These are phyloP conservation scores for Aspergillus sp. DNA, from an alignment of 2,329 filamentous ascomycete species.

Conservation along the genomic window DNA sequence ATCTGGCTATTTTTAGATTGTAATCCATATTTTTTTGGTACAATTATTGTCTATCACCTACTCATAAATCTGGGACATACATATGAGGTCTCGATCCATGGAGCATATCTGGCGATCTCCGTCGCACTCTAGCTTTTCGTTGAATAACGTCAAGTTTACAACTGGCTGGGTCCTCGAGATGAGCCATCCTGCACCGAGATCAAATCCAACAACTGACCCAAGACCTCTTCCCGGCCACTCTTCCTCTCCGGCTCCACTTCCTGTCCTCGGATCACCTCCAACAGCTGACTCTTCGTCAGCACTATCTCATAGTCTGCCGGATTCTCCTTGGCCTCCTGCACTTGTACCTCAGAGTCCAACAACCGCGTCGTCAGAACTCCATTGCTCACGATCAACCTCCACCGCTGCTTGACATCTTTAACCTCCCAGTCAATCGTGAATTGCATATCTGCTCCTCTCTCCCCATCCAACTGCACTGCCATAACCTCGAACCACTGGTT, in stretches of 20 bases:
- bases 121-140: too few species aligned
- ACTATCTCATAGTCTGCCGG: neutral
- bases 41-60: too few species aligned
- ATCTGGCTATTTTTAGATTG: too few species aligned
- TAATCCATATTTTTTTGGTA: too few species aligned
- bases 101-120: too few species aligned
- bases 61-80: too few species aligned
- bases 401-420: slow-evolving; percentile 12
- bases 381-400: slow-evolving; percentile 22
- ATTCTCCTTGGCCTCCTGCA: neutral
- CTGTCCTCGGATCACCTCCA: neutral
- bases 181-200: too few species aligned
- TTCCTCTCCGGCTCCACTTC: too few species aligned
- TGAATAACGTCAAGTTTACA: neutral
- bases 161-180: neutral
- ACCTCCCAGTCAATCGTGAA: slow-evolving; percentile 19
- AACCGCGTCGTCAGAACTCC: slow-evolving; percentile 16
- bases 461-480: slow-evolving; percentile 19
- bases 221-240: neutral
- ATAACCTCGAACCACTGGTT: slow-evolving; percentile 20
- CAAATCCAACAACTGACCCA: too few species aligned
- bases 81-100: too few species aligned
- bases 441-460: slow-evolving; percentile 2
- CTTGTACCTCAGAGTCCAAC: neutral
- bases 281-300: neutral